These are phyloP conservation scores for Lentinus polychrous DNA, from an alignment of 1,284 basidiomycete genomes.

Conservation along the genomic window DNA sequence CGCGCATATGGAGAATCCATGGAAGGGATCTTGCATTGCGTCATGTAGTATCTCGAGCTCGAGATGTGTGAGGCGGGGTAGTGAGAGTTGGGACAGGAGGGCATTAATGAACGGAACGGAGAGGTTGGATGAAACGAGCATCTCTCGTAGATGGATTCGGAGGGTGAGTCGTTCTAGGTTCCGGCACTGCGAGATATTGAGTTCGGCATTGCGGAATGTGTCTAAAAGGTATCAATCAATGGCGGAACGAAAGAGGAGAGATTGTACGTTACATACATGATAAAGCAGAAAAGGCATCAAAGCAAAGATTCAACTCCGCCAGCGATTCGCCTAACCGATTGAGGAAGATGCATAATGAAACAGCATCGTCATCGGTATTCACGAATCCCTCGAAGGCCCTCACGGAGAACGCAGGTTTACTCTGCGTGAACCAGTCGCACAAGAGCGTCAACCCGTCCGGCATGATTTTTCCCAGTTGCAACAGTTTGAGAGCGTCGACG, in stretches of 20 bases:
- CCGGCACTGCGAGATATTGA: conserved; percentile 11
- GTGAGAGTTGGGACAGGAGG: conserved; percentile 19
- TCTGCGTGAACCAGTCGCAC: background rate
- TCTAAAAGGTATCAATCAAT: conserved; percentile 6
- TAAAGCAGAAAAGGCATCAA: background rate
- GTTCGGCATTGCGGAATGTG: conserved; percentile 8
- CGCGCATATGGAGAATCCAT: conserved; percentile 21
- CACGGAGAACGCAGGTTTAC: background rate
- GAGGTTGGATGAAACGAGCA: conserved; percentile 18
- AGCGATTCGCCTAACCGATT: background rate
- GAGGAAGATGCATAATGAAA: background rate
- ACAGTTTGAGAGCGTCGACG: too few species aligned
- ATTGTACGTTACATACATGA: background rate
- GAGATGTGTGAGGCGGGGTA: conserved; percentile 18
- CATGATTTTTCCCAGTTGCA: too few species aligned
- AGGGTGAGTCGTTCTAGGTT: conserved; percentile 15
- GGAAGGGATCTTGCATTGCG: conserved; percentile 18
- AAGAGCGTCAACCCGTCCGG: background rate
- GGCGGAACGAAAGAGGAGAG: background rate
- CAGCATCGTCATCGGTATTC: background rate
- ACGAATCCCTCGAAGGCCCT: background rate
- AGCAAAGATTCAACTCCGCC: background rate
- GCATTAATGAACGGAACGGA: conserved; percentile 23
- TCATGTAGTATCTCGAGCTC: conserved; percentile 17
- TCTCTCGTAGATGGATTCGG: conserved; percentile 18